Evolutionary conservation across 2,329 filamentous ascomycete species (phyloP), one percentile per base, ranked within the genome.

Genomic region (Microcera coccophila): DNA sequence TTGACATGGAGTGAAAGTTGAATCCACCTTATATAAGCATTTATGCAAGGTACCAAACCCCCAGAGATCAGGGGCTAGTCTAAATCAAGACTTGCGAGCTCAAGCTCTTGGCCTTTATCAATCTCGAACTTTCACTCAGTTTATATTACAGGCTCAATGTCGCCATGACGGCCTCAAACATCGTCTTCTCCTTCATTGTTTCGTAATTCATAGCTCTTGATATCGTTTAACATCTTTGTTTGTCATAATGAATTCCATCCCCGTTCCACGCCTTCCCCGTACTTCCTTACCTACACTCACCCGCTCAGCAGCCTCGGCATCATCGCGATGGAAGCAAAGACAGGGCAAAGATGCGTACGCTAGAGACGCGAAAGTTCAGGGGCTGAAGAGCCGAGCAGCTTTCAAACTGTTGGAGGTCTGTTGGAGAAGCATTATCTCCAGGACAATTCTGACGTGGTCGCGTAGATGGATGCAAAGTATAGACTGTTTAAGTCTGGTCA

Each of bases 321-420:
- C 84, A 2, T 86, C 79, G 38, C 74, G 82, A 65, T 98, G 93
- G 93, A 88, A 89, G 63, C 75, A 77, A 39, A 84, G 93, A 16
- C 90, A 96, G 61, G 72, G 72, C 29, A 76, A 68, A 31, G 93
- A 98, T 68, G 68, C 67, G 15, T 95, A 82, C 62, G 79, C 85
- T 0, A 79, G 79, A 42, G 80, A 86, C 55, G 90, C 93, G 35
- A 85, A 82, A 59, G 81, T 94, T 2, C 77, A 86, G 53, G 84
- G 84, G 0, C 70, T 96, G 44, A 96, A 91, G 67, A 94, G 89
- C 57, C 81, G 93, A 49, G 93, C 93, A 19, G 93, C 90, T 0
- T 96, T 93, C 66, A 98, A 98, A 66, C 72, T 98, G 9, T 68
- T 96, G 15, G 87, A 96, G 74, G 89, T 89, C 61, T 22, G 58